Evolutionary conservation across 208 protist species (phyloP).

Genomic region (Eutreptiella sp.): DNA sequence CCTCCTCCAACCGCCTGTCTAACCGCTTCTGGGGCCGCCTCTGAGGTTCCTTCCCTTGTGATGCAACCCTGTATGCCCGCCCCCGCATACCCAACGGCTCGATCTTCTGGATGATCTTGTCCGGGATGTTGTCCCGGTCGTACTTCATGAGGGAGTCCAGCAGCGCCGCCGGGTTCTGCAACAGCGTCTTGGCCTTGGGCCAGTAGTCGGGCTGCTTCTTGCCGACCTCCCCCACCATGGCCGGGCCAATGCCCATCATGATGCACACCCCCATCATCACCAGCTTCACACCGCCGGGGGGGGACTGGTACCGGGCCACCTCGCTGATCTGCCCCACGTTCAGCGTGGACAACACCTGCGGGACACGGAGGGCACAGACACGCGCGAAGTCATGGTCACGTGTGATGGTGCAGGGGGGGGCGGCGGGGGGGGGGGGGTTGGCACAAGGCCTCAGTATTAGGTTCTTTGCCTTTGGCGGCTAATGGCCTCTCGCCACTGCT

Average conservation of each 20-base stretch:
- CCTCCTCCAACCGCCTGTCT: no score
- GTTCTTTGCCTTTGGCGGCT: no score
- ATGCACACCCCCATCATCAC: constrained; percentile 97
- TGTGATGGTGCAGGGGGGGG: no score
- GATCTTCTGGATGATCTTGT: constrained; percentile 86
- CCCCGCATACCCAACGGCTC: no score
- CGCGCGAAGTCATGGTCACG: no score
- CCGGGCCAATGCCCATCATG: constrained; percentile 89
- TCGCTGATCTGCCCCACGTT: constrained; percentile 93
- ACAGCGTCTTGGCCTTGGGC: constrained; percentile 80
- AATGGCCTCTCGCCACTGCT: no score
- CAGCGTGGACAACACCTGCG: constrained; percentile 92
- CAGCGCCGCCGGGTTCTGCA: constrained; percentile 79
- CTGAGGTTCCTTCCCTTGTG: no score
- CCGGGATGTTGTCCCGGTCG: constrained; percentile 92
- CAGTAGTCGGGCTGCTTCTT: constrained; percentile 91
- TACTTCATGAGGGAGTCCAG: constrained; percentile 86
- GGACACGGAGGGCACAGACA: no score
- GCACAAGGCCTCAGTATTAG: no score
- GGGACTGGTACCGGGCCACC: constrained; percentile 88
- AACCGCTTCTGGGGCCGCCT: no score
- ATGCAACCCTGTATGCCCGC: no score
- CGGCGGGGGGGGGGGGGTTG: no score
- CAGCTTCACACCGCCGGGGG: constrained; percentile 88
- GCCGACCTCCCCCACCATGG: constrained; percentile 75